Percentiles rank a stretch among this genome's conserved stretches.
phyloP scores from a whole-genome alignment of 2,329 filamentous ascomycete species.

The Apiospora koreana region DNA sequence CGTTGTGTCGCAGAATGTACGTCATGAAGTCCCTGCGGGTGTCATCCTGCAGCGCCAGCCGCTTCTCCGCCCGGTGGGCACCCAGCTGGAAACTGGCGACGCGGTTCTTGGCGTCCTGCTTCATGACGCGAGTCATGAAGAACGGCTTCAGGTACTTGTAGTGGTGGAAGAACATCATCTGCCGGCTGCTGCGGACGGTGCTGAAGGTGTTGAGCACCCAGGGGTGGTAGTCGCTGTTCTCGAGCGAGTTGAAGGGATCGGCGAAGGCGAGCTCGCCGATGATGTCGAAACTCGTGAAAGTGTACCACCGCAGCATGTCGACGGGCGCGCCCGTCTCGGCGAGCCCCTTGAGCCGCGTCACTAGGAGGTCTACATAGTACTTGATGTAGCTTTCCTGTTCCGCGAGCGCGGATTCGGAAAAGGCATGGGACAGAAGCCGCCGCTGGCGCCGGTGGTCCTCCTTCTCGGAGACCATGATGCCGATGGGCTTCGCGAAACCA shows the following conservation, averaged over 20 bases:
- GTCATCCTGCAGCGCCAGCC: neutral
- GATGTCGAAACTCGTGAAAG: slow-evolving; percentile 12
- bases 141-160: neutral
- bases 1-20: neutral
- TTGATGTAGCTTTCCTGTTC: slow-evolving; percentile 11
- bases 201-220: neutral
- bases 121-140: neutral
- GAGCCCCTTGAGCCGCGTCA: slow-evolving; percentile 34
- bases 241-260: neutral
- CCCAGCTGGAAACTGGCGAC: neutral
- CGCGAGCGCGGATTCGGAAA: neutral
- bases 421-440: neutral
- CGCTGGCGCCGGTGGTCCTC: slow-evolving; percentile 8
- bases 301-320: slow-evolving; percentile 21
- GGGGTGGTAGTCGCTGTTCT: neutral
- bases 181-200: neutral
- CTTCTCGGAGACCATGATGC: neutral
- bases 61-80: neutral
- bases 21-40: neutral
- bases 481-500: neutral
- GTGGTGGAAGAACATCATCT: neutral
- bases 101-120: neutral
- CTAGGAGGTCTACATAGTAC: slow-evolving; percentile 35
- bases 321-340: slow-evolving; percentile 17
- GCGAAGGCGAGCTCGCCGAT: slow-evolving; percentile 6